These are phyloP conservation scores for Apium graveolens DNA, from an alignment of 129 eudicot genomes.

Conservation along the genomic window DNA sequence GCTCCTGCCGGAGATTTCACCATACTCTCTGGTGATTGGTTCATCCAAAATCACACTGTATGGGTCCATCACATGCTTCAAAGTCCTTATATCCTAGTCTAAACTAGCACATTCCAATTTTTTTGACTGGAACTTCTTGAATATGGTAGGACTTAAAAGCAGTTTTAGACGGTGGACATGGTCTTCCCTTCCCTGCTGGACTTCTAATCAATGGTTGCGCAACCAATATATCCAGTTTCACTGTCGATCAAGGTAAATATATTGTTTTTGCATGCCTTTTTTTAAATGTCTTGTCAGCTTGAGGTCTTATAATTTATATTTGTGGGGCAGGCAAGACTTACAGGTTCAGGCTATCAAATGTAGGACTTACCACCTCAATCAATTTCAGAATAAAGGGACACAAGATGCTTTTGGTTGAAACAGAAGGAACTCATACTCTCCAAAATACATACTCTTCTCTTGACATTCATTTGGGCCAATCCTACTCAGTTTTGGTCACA, in stretches of 20 bases:
- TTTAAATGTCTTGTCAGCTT: neutral
- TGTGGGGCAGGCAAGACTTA: constrained; percentile 44
- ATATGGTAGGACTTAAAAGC: constrained; percentile 42
- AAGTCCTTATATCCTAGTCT: neutral
- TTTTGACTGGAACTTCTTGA: neutral
- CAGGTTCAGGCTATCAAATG: constrained; percentile 58
- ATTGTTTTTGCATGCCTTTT: neutral
- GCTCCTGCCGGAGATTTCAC: constrained; percentile 55
- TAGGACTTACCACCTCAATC: constrained; percentile 52
- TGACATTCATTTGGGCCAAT: constrained; percentile 59
- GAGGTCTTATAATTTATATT: neutral
- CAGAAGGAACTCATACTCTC: constrained; percentile 60
- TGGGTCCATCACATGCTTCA: constrained; percentile 3
- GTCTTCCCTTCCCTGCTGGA: constrained; percentile 72
- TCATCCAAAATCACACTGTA: constrained; percentile 57
- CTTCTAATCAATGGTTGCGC: constrained; percentile 65
- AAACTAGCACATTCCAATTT: neutral
- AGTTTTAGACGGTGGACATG: constrained; percentile 44
- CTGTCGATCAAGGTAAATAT: constrained; percentile 55
- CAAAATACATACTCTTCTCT: constrained; percentile 54
- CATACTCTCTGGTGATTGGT: constrained; percentile 62
- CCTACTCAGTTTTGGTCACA: constrained; percentile 47
- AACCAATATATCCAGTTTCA: constrained; percentile 39
- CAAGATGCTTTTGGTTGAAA: constrained; percentile 55
- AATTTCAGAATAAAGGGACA: constrained; percentile 66